Conservation (phyloP, 257 asterid genomes). For the Solanum medicagineum region DNA sequence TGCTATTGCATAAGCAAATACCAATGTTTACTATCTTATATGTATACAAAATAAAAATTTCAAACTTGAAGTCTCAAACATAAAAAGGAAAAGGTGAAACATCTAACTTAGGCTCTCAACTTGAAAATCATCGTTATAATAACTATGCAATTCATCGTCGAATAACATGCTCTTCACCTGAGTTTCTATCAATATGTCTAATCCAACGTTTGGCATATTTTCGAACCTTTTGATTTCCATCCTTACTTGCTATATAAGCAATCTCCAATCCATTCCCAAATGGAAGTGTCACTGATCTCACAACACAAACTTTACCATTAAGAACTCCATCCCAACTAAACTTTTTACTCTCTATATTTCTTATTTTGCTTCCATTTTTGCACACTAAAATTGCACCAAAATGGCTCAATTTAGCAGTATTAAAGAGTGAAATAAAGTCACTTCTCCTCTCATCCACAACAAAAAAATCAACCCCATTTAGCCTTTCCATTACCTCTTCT, state of each 20-base stretch:
- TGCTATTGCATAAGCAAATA: neutral
- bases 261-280: slow-evolving; percentile 19
- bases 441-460: slow-evolving; percentile 13
- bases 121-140: neutral
- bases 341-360: neutral
- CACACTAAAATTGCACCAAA: slow-evolving; percentile 21
- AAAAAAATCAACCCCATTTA: slow-evolving; percentile 17
- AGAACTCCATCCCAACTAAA: slow-evolving; percentile 10
- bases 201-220: slow-evolving; percentile 10
- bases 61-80: neutral
- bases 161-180: slow-evolving; percentile 23
- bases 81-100: too few relatives aligned
- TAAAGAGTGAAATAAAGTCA: slow-evolving; percentile 2
- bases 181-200: slow-evolving; percentile 9
- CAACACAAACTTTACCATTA: neutral
- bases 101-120: neutral
- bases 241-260: slow-evolving; percentile 12
- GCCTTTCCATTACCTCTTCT: slow-evolving; percentile 9
- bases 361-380: slow-evolving; percentile 2
- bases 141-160: slow-evolving; percentile 4
- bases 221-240: neutral
- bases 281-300: slow-evolving; percentile 17
- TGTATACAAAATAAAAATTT: neutral
- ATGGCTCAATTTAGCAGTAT: slow-evolving; percentile 10
- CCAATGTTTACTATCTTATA: neutral